Percentiles rank a stretch among this genome's conserved stretches.
Conservation (phyloP, 2,329 filamentous ascomycete genomes). For the Penicillium sp. region DNA sequence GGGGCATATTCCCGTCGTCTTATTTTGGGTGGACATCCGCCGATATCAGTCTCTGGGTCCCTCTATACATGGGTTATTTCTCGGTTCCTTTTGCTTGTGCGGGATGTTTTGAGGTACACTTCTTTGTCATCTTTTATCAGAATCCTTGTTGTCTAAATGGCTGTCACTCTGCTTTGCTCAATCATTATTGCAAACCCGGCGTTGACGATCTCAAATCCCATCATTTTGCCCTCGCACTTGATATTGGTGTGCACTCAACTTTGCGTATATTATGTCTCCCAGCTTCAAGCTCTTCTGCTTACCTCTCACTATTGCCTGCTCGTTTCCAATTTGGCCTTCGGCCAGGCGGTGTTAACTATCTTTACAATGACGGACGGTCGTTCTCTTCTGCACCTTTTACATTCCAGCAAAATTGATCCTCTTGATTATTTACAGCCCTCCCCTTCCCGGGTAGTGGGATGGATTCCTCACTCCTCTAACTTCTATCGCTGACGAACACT, state of each 20-base stretch:
- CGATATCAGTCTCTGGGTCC: slow-evolving; percentile 12
- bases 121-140: slow-evolving; percentile 11
- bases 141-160: slow-evolving; percentile 10
- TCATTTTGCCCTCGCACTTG: not conserved
- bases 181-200: slow-evolving; percentile 31
- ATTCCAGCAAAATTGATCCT: not conserved
- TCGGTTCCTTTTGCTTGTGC: slow-evolving; percentile 11
- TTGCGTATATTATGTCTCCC: not conserved
- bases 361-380: not conserved
- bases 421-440: not conserved
- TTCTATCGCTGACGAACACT: too few species aligned
- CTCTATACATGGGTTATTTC: slow-evolving; percentile 12
- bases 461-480: not conserved
- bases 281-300: not conserved
- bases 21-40: slow-evolving; percentile 14
- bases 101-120: slow-evolving; percentile 19
- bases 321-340: not conserved
- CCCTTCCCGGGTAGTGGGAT: not conserved
- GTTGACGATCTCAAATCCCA: slow-evolving; percentile 28
- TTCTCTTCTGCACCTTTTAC: not conserved
- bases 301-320: not conserved
- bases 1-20: slow-evolving; percentile 7
- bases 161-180: slow-evolving; percentile 11
- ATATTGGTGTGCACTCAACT: not conserved
- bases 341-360: not conserved